Evolutionary conservation across 176 grass and related monocot species (phyloP), one percentile per base, ranked within the genome.

Genomic region (Puccinellia tenuiflora): DNA sequence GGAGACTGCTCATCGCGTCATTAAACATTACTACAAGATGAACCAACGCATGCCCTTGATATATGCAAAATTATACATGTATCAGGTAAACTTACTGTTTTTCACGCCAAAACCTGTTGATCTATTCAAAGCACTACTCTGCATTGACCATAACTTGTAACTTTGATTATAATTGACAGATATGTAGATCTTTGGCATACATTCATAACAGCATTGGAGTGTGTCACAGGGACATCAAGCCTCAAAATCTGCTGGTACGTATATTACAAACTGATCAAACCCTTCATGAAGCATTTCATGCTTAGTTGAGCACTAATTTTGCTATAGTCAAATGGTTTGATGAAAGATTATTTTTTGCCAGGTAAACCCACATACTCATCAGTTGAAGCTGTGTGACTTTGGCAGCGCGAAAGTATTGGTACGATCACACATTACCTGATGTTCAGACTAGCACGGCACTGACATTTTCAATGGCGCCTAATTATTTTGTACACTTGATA

Each of bases 371-470:
- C 95, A 97, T 89, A 94, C 95, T 45, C 90, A 94, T 81, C 95
- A 97, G 86, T 66, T 97, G n/a, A 97, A 97, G 81, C 21, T 97
- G 38, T 97, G 95, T 38, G 95, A 97, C 78, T 97, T 97, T 77
- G 92, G 95, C 29, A 97, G 95, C 5, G 92, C 95, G 7, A 97
- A 97, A 97, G 95, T 97, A 28, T 86, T 97, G 95, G 95, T 97
- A 91, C 59, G 54, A 10, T 88, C 12, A 75, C 66, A 68, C 47
- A 40, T 29, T 29, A 75, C 16, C 37, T 30, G 37, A 74, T 17
- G 50, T 78, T 86, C 40, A 4, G n/a, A 83, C 35, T 86, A 21
- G 7, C 17, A 75, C 9, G 13, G 26, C 31, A 33, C 20, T 69
- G 0, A 0, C 35, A 56, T 59, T 87, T 78, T 39, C 3, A 12